These are phyloP conservation scores for Epichloe glyceriae DNA, from an alignment of 2,329 filamentous ascomycete species.

Conservation along the genomic window DNA sequence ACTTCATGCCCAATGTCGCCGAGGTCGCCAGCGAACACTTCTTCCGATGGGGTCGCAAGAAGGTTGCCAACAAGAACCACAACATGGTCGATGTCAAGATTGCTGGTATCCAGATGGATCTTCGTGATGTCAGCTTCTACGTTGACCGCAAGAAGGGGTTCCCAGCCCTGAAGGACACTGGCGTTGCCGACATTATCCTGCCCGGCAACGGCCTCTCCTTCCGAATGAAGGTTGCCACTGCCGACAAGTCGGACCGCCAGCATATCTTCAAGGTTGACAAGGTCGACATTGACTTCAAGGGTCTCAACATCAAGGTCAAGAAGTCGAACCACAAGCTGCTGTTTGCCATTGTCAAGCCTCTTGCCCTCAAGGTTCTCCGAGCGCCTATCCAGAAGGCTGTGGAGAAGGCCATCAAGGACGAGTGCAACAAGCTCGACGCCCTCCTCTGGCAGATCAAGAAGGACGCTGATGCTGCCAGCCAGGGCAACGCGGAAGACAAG, in stretches of 20 bases:
- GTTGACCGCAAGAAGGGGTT: slow-evolving; percentile 92
- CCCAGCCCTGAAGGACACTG: slow-evolving; percentile 73
- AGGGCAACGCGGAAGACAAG: slow-evolving; percentile 55
- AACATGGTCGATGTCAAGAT: slow-evolving; percentile 75
- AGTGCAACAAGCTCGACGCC: slow-evolving; percentile 61
- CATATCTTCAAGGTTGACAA: slow-evolving; percentile 94
- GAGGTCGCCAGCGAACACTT: slow-evolving; percentile 89
- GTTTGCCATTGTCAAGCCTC: slow-evolving; percentile 74
- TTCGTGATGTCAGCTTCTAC: slow-evolving; percentile 85
- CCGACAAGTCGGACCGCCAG: slow-evolving; percentile 59
- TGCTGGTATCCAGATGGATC: slow-evolving; percentile 83
- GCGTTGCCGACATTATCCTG: slow-evolving; percentile 78
- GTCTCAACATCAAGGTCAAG: slow-evolving; percentile 80
- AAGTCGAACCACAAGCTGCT: slow-evolving; percentile 91
- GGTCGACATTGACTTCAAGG: slow-evolving; percentile 68
- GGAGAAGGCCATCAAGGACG: slow-evolving; percentile 79
- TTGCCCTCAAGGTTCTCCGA: slow-evolving; percentile 72
- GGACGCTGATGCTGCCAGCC: slow-evolving; percentile 63
- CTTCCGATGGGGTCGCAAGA: slow-evolving; percentile 89
- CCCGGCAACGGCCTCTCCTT: slow-evolving; percentile 82
- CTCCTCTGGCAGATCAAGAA: slow-evolving; percentile 65
- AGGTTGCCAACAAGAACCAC: slow-evolving; percentile 64
- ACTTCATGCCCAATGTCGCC: slow-evolving; percentile 84
- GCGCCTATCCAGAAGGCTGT: slow-evolving; percentile 77
- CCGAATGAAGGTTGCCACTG: slow-evolving; percentile 76